Conservation (phyloP, 768 basidiomycete genomes). For the Scleroderma citrinum region DNA sequence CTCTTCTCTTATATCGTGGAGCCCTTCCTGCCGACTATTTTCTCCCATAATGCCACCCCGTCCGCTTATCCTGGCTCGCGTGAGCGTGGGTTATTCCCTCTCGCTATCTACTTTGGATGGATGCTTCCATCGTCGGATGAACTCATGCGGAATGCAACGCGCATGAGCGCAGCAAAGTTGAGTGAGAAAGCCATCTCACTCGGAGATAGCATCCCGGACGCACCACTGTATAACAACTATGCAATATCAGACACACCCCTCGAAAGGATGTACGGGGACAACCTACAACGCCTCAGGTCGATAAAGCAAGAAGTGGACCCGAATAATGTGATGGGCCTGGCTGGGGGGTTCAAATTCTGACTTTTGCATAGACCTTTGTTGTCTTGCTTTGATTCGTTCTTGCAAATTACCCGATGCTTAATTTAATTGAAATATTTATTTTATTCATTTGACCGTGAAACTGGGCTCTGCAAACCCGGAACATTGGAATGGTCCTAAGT, state of each 20-base stretch:
- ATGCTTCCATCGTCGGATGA: slow-evolving; percentile 31
- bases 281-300: slow-evolving; percentile 34
- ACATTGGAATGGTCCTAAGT: no score
- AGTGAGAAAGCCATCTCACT: slow-evolving; percentile 29
- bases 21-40: slow-evolving; percentile 40
- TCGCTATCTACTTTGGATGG: slow-evolving; percentile 48
- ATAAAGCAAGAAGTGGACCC: slow-evolving; percentile 50
- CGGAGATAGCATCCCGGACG: slow-evolving; percentile 36
- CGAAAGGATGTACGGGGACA: slow-evolving; percentile 43
- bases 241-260: slow-evolving; percentile 48
- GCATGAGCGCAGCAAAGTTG: slow-evolving; percentile 35
- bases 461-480: no score
- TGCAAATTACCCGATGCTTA: no score
- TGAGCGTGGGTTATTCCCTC: slow-evolving; percentile 32
- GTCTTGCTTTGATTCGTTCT: no score
- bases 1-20: slow-evolving; percentile 45
- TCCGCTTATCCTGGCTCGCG: slow-evolving; percentile 48
- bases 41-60: slow-evolving; percentile 30
- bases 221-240: slow-evolving; percentile 54
- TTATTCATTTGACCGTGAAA: no score
- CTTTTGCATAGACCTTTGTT: no score
- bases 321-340: slow-evolving; percentile 53
- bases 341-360: slow-evolving; percentile 60
- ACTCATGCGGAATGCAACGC: slow-evolving; percentile 35
- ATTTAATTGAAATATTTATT: no score